A percentile compares a stretch with the other conserved stretches of the same genome.
phyloP scores from a whole-genome alignment of 2,329 filamentous ascomycete species.

The Alternaria conjuncta region DNA sequence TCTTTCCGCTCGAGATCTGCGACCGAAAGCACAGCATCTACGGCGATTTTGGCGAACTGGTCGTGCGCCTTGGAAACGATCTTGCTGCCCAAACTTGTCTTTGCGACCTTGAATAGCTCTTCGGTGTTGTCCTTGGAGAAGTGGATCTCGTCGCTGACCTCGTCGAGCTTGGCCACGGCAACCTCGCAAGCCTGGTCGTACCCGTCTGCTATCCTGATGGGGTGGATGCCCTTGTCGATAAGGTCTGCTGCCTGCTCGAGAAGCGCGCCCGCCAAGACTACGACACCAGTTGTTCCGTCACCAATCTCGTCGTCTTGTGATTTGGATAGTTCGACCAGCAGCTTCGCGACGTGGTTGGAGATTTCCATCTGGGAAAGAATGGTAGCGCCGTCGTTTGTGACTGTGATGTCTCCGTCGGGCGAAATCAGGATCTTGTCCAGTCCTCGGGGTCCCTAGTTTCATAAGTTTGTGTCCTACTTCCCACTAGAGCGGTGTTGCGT shows the following conservation, averaged over 20 bases:
- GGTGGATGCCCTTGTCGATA: constrained; percentile 99
- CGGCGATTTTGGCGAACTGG: constrained; percentile 95
- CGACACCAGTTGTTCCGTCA: constrained; percentile 96
- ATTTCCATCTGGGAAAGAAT: constrained; percentile 99
- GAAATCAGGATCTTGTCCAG: constrained; percentile 99
- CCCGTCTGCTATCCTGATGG: constrained; percentile 96
- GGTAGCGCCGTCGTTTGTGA: constrained; percentile 98
- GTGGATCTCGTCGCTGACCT: constrained; percentile 87
- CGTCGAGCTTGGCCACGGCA: constrained; percentile 88
- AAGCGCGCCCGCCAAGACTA: constrained; percentile 91
- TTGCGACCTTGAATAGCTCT: constrained; percentile 92
- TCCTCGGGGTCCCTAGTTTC: constrained; percentile 76
- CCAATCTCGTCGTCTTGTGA: constrained; percentile 99
- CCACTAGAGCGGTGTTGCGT: constrained; percentile 28
- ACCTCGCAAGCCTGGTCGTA: constrained; percentile 98
- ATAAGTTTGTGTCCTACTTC: constrained; percentile 13
- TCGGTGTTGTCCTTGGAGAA: constrained; percentile 80
- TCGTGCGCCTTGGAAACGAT: constrained; percentile 99
- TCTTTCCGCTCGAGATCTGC: constrained; percentile 95
- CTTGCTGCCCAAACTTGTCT: constrained; percentile 96
- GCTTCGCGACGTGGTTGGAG: constrained; percentile 95
- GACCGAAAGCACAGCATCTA: constrained; percentile 95
- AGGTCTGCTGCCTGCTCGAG: constrained; percentile 96
- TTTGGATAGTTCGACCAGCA: constrained; percentile 95
- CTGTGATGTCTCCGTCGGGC: constrained; percentile 96